Evolutionary conservation across 208 protist genomes (phyloP).

Genomic region (Trypanosoma theileri): DNA sequence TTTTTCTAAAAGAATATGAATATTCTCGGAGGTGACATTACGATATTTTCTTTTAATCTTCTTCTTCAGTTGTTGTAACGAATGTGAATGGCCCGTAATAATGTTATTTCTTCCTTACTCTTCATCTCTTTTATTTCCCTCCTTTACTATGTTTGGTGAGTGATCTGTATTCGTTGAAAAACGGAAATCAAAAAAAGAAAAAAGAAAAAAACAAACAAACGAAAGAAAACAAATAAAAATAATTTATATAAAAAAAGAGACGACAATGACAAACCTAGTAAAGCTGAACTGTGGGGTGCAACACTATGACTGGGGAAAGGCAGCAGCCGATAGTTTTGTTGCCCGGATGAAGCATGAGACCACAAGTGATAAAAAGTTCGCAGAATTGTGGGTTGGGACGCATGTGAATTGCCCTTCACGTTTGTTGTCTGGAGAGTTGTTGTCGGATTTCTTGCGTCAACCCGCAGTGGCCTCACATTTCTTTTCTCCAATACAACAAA

Average conservation of each 20-base stretch:
- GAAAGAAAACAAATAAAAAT: too few species aligned
- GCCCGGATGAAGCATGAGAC: slow-evolving; percentile 73
- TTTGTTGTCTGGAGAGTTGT: slow-evolving; percentile 39
- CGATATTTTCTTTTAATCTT: too few species aligned
- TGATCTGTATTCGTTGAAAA: too few species aligned
- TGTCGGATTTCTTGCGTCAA: slow-evolving; percentile 59
- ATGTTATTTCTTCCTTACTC: too few species aligned
- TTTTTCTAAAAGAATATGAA: too few species aligned
- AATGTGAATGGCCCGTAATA: too few species aligned
- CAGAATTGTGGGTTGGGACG: slow-evolving; percentile 98
- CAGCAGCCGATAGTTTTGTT: slow-evolving; percentile 75
- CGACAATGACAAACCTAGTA: slow-evolving; percentile 11
- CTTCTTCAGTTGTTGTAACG: not conserved
- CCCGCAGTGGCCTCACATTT: slow-evolving; percentile 40
- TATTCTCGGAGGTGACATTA: too few species aligned
- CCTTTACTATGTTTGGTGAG: too few species aligned
- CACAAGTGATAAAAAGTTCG: slow-evolving; percentile 60
- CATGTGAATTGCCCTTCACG: slow-evolving; percentile 92
- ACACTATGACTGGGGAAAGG: slow-evolving; percentile 88
- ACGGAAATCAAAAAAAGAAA: too few species aligned
- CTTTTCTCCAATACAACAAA: slow-evolving; percentile 57
- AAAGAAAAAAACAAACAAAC: too few species aligned
- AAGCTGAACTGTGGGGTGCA: slow-evolving; percentile 67
- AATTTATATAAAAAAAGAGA: not conserved
- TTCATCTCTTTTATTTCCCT: too few species aligned